Evolutionary conservation across 768 basidiomycete species (phyloP).

Genomic region (Termitomyces sp.): DNA sequence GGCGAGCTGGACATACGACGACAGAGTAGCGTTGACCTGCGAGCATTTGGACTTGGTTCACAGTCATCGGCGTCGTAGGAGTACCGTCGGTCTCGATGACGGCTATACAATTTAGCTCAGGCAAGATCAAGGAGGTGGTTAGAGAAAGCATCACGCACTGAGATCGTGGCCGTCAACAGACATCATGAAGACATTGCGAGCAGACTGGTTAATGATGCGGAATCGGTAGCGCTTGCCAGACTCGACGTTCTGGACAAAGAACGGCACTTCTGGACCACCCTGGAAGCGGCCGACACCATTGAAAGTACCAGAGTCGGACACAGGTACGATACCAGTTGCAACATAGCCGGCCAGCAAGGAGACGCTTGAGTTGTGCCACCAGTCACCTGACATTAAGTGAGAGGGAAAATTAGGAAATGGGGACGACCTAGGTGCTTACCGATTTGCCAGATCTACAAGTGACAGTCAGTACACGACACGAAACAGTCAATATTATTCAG

Average conservation of each 20-base stretch:
- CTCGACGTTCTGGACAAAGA: constrained; percentile 27
- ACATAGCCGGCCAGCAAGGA: constrained; percentile 25
- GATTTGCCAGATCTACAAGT: constrained; percentile 19
- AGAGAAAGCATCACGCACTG: constrained; percentile 9
- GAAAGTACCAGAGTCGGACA: constrained; percentile 38
- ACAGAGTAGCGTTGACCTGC: constrained; percentile 44
- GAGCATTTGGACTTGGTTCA: constrained; percentile 34
- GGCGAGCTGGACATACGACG: constrained; percentile 20
- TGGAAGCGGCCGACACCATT: constrained; percentile 43
- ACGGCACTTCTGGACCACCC: constrained; percentile 34
- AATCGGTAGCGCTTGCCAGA: constrained; percentile 47
- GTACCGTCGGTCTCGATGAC: constrained; percentile 36
- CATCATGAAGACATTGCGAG: constrained; percentile 38
- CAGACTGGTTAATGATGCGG: constrained; percentile 48
- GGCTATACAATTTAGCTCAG: neutral
- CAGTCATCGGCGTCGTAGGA: constrained; percentile 19
- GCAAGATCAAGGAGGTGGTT: neutral
- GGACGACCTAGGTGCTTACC: constrained; percentile 5
- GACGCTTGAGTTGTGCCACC: constrained; percentile 33
- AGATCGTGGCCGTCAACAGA: constrained; percentile 32
- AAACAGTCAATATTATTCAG: neutral
- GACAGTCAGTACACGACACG: neutral
- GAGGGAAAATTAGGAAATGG: neutral
- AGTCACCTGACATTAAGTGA: constrained; percentile 27
- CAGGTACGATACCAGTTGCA: constrained; percentile 24